phyloP scores from a whole-genome alignment of 2,329 filamentous ascomycete species.

The Podosphaera xanthii region DNA sequence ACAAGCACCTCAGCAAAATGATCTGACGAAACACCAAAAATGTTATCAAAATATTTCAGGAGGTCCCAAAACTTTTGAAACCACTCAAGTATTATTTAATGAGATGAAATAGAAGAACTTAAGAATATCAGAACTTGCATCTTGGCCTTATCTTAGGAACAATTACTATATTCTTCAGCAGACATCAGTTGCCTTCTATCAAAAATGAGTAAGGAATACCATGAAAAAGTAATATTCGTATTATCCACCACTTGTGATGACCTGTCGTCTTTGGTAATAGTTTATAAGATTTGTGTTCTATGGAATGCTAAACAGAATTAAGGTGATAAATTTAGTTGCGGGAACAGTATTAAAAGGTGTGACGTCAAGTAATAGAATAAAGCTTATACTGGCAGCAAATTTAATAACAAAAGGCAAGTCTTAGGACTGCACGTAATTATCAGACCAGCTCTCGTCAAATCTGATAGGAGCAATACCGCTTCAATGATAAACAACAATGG shows the following conservation, averaged over 20 bases:
- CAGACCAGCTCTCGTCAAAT: too few species aligned
- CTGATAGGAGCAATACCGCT: too few species aligned
- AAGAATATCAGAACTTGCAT: neutral
- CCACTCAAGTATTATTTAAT: too few species aligned
- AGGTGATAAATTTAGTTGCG: too few species aligned
- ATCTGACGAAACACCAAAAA: neutral
- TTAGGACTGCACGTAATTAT: too few species aligned
- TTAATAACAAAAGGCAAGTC: too few species aligned
- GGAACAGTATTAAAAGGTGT: too few species aligned
- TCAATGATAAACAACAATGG: too few species aligned
- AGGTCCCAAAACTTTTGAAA: neutral
- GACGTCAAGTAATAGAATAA: too few species aligned
- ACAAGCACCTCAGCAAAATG: neutral
- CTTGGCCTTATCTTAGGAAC: neutral
- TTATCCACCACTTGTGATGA: neutral
- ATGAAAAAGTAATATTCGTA: neutral
- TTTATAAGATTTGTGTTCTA: neutral
- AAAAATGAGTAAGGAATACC: neutral
- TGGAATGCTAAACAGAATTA: too few species aligned
- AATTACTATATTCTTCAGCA: neutral
- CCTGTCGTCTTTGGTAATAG: neutral
- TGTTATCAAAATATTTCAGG: neutral
- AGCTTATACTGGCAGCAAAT: too few species aligned
- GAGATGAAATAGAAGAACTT: neutral
- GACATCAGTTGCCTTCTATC: neutral